A percentile compares a stretch with the other conserved stretches of the same genome.
Evolutionary conservation across 2,329 filamentous ascomycete species (phyloP).

Genomic region (Beauveria sp.): DNA sequence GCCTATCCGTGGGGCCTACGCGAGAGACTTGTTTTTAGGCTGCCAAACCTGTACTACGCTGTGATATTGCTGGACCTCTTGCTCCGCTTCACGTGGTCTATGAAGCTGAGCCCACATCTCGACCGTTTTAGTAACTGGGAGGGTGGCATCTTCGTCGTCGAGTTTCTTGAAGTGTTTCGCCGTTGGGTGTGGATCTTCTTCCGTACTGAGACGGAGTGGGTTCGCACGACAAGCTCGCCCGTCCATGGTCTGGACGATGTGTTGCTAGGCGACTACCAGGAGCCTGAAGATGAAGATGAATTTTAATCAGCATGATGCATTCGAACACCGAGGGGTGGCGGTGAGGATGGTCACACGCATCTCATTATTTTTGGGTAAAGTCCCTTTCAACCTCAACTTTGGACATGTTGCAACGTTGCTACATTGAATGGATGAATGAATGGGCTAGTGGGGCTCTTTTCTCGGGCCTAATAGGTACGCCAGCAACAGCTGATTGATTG

Average conservation of each 20-base stretch:
- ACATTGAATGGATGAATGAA: neutral
- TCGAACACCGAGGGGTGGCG: neutral
- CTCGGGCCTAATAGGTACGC: neutral
- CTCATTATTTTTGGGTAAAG: neutral
- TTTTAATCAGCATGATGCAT: slow-evolving; percentile 8
- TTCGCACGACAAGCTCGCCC: slow-evolving; percentile 45
- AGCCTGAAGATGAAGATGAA: slow-evolving; percentile 44
- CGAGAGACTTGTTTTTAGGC: slow-evolving; percentile 63
- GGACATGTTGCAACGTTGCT: neutral
- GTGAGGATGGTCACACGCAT: neutral
- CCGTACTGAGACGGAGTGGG: slow-evolving; percentile 88
- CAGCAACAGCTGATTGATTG: neutral
- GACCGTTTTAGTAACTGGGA: slow-evolving; percentile 83
- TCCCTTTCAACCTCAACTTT: neutral
- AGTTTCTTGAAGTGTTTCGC: slow-evolving; percentile 77
- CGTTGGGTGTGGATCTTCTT: slow-evolving; percentile 98
- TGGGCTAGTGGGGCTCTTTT: neutral
- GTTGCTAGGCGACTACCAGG: slow-evolving; percentile 63
- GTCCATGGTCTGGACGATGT: slow-evolving; percentile 61
- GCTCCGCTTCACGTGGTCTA: slow-evolving; percentile 82
- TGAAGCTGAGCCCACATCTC: slow-evolving; percentile 76
- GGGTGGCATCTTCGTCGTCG: slow-evolving; percentile 78
- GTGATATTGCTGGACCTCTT: slow-evolving; percentile 73
- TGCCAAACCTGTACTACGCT: slow-evolving; percentile 69
- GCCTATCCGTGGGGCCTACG: slow-evolving; percentile 74